Base-by-base conservation (phyloP, 148 eudicot species). In the Euryodendron excelsum region DNA sequence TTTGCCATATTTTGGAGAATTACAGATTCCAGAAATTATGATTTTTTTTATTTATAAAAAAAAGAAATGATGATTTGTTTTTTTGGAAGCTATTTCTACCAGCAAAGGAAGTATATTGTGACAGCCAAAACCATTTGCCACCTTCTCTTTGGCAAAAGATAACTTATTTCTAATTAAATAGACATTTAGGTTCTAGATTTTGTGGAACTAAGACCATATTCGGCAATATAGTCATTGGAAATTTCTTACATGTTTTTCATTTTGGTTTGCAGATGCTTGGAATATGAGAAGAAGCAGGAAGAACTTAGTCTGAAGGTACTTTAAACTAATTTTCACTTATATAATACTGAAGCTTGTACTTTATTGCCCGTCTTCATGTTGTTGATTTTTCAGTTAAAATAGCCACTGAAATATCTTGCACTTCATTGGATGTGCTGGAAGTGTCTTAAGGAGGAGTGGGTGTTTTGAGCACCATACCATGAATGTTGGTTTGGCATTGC, bases 261-360 rank as follows among this genome's bases (percentile, higher is more conserved):
- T 67, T 76, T 61, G 61, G 23, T 50, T 59, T 74, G 60, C 88
- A 93, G 98, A 81, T 90, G 89, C 85, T 62, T 84, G 73, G 85
- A 82, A 74, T 76, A 75, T 77, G 87, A 88, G 85, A 87, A 84
- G 84, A 81, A 48, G 31, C 81, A 83, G 81, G 80, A 85, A 84
- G 87, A 84, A 84, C 94, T 93, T 47, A 80, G 77, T 73, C 68
- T 58, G 39, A 87, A 84, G 94, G 98, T 93, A 90, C 75, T 76
- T 28, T 2, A 30, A 66, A 66, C 48, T 14, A 15, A 23, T 30
- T 18, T 17, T 60, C n/a, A 2, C 5, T 48, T 45, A 8, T 30
- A 39, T 47, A 59, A 20, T 55, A 37, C 9, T 20, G 36, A 39
- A 66, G 55, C 44, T 18, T 80, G 52, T 67, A 39, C 27, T 48